Percentiles rank a stretch among this genome's conserved stretches.
Conservation (phyloP, 805 yeast genomes). For the Metschnikowia picachoensis region DNA sequence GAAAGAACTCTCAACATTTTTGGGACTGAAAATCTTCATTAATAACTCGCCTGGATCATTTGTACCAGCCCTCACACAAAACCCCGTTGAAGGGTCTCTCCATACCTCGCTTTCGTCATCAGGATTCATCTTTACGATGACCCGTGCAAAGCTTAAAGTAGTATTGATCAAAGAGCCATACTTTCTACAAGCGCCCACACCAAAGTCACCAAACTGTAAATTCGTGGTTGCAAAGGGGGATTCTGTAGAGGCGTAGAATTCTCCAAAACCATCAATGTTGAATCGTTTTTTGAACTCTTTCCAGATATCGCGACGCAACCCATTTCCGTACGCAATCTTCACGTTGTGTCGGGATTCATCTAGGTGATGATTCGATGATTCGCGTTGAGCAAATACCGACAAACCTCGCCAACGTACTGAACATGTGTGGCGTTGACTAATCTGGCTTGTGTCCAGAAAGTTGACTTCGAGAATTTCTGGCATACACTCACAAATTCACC, state of each 20-base stretch:
- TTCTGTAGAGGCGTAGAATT: slow-evolving; percentile 92
- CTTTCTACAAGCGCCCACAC: slow-evolving; percentile 84
- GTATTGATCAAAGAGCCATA: slow-evolving; percentile 60
- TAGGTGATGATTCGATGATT: slow-evolving; percentile 60
- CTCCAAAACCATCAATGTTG: slow-evolving; percentile 72
- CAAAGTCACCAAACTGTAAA: slow-evolving; percentile 71
- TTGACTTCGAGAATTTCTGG: slow-evolving; percentile 74
- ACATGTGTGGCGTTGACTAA: slow-evolving; percentile 69
- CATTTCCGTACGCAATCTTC: slow-evolving; percentile 82
- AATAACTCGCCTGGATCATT: slow-evolving; percentile 86
- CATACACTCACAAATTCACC: slow-evolving; percentile 80
- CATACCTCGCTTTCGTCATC: slow-evolving; percentile 70
- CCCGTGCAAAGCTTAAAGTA: slow-evolving; percentile 50
- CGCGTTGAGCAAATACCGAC: slow-evolving; percentile 74
- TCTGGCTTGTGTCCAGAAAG: slow-evolving; percentile 87
- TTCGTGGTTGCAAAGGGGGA: slow-evolving; percentile 85
- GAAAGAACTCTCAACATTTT: slow-evolving; percentile 67
- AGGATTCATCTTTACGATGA: slow-evolving; percentile 70
- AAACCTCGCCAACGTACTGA: slow-evolving; percentile 94
- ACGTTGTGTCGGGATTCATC: slow-evolving; percentile 62
- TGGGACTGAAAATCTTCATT: slow-evolving; percentile 64
- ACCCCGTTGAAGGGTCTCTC: slow-evolving; percentile 63
- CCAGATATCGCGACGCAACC: slow-evolving; percentile 89
- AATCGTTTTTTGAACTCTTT: slow-evolving; percentile 70
- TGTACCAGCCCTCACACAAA: slow-evolving; percentile 48